These are phyloP conservation scores for Stephanodiscus triporus DNA, from an alignment of 108 stramenopile genomes.

Conservation along the genomic window DNA sequence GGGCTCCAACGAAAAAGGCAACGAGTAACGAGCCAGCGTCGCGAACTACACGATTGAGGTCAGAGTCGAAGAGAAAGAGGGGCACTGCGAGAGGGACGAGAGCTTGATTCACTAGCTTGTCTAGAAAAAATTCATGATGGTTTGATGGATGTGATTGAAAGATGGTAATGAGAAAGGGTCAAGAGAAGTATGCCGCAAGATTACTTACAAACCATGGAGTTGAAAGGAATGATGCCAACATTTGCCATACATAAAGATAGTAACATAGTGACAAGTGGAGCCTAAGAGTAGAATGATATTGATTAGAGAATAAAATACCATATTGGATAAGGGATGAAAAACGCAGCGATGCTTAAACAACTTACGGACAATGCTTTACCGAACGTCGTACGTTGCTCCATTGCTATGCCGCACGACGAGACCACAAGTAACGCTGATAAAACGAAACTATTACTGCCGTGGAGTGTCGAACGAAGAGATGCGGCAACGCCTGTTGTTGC, in stretches of 20 bases:
- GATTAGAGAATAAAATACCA: not conserved
- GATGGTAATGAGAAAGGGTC: not conserved
- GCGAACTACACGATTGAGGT: slow-evolving; percentile 72
- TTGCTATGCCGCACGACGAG: slow-evolving; percentile 65
- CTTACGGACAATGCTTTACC: slow-evolving; percentile 77
- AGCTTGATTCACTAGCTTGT: slow-evolving; percentile 56
- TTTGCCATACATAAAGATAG: slow-evolving; percentile 68
- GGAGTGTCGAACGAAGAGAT: slow-evolving; percentile 33
- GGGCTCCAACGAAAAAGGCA: slow-evolving; percentile 81
- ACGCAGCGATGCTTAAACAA: not conserved
- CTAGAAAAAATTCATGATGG: not conserved
- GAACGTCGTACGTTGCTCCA: slow-evolving; percentile 69
- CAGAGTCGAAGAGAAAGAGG: slow-evolving; percentile 85
- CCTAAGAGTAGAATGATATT: slow-evolving; percentile 28
- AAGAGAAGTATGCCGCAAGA: slow-evolving; percentile 22
- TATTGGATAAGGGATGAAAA: no score
- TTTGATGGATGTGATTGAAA: not conserved
- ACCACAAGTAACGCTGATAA: slow-evolving; percentile 59
- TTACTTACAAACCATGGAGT: slow-evolving; percentile 60
- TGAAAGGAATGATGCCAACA: slow-evolving; percentile 71
- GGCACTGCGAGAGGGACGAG: slow-evolving; percentile 92
- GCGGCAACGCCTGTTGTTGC: slow-evolving; percentile 5
- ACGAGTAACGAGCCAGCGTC: slow-evolving; percentile 80
- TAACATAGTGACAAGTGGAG: slow-evolving; percentile 83
- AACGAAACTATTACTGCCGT: slow-evolving; percentile 61